Evolutionary conservation across 495 filamentous ascomycete species (phyloP).

Genomic region (Neurospora sp.): DNA sequence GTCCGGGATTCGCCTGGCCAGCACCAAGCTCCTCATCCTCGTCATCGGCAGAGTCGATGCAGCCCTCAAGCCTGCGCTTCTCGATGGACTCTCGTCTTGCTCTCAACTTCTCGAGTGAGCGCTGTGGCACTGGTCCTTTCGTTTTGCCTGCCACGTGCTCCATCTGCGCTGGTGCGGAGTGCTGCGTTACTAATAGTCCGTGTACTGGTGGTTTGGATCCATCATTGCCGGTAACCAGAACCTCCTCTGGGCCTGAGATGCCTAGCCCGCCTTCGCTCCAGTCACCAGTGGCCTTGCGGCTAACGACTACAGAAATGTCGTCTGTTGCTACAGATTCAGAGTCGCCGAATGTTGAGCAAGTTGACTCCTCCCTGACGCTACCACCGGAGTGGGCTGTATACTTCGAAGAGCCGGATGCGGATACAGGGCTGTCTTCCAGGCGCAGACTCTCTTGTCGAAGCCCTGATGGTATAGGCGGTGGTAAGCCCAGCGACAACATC

Average conservation of each 20-base stretch:
- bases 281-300: conserved; percentile 56
- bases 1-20: conserved; percentile 31
- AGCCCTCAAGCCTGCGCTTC: conserved; percentile 63
- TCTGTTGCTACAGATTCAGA: conserved; percentile 71
- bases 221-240: conserved; percentile 20
- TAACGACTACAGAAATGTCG: conserved; percentile 66
- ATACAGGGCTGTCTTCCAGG: conserved; percentile 75
- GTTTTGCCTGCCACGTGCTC: conserved; percentile 39
- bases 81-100: conserved; percentile 70
- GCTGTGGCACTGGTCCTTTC: conserved; percentile 39
- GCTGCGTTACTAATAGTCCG: conserved; percentile 49
- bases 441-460: conserved; percentile 51
- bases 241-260: conserved; percentile 46
- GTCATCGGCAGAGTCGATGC: conserved; percentile 73
- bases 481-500: conserved; percentile 26
- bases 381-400: conserved; percentile 58
- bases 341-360: conserved; percentile 80
- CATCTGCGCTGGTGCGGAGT: conserved; percentile 58
- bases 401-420: conserved; percentile 69
- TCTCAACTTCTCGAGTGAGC: conserved; percentile 67
- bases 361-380: conserved; percentile 75
- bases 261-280: conserved; percentile 66
- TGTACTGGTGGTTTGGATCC: conserved; percentile 22
- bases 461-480: conserved; percentile 50
- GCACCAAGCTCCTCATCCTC: conserved; percentile 83